Evolutionary conservation across 768 basidiomycete species (phyloP).

Genomic region (Amanita subjunquillea): DNA sequence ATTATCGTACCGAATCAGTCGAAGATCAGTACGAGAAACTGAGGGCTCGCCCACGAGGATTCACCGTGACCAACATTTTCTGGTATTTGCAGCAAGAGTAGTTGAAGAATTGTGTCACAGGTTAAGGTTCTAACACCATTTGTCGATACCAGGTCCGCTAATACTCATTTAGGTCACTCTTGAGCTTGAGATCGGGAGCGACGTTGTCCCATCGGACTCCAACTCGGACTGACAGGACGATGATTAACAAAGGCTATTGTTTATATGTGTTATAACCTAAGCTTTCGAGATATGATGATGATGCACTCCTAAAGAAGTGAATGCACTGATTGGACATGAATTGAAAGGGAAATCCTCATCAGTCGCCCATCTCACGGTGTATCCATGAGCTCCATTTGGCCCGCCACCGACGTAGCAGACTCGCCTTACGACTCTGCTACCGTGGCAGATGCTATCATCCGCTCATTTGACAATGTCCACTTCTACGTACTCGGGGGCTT

Average conservation of each 20-base stretch:
- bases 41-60: not conserved
- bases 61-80: not conserved
- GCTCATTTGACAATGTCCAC: conserved; percentile 18
- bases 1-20: no score
- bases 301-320: no score
- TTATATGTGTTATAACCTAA: no score
- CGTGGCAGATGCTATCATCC: conserved; percentile 10
- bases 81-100: not conserved
- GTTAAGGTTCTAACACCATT: not conserved
- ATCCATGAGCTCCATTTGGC: no score
- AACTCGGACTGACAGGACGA: no score
- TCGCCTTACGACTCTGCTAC: not conserved
- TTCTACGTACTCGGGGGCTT: conserved; percentile 18
- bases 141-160: not conserved
- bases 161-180: not conserved
- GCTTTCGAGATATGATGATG: no score
- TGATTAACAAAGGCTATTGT: no score
- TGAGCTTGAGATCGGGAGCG: not conserved
- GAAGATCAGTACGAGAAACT: not conserved
- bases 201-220: no score
- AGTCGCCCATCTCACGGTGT: no score
- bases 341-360: no score
- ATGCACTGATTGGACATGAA: no score
- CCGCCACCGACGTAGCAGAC: not conserved
- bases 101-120: not conserved